phyloP scores from a whole-genome alignment of 2,329 filamentous ascomycete genomes.

The Aspergillus texensis region DNA sequence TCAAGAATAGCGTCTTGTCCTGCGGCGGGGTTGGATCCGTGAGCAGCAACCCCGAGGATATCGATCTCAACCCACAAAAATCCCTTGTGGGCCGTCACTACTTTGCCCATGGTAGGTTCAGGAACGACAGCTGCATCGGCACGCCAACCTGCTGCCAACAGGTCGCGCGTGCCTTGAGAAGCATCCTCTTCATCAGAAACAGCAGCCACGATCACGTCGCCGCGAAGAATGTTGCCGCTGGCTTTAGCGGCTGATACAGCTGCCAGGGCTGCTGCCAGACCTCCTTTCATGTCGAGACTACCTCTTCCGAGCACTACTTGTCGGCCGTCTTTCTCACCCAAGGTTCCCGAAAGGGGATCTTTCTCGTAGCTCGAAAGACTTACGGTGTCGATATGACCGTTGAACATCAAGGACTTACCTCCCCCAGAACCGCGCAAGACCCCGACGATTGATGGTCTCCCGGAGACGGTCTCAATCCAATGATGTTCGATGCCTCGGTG shows the following conservation, averaged over 20 bases:
- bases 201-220: constrained; percentile 57
- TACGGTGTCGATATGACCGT: constrained; percentile 59
- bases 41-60: constrained; percentile 38
- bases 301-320: constrained; percentile 50
- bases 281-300: constrained; percentile 56
- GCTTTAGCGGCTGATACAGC: constrained; percentile 45
- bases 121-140: constrained; percentile 56
- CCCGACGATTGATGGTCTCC: constrained; percentile 56
- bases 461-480: constrained; percentile 50
- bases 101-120: constrained; percentile 50
- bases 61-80: constrained; percentile 46
- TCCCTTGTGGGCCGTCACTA: constrained; percentile 54
- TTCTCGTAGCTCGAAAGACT: constrained; percentile 51
- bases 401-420: constrained; percentile 55
- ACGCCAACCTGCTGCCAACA: constrained; percentile 56
- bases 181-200: constrained; percentile 58
- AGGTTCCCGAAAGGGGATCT: constrained; percentile 48
- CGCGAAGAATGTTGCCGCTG: constrained; percentile 35
- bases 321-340: constrained; percentile 38
- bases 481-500: constrained; percentile 56
- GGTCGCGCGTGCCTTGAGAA: constrained; percentile 55
- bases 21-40: constrained; percentile 41
- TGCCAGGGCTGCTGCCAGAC: constrained; percentile 52
- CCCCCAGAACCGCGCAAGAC: constrained; percentile 51
- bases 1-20: constrained; percentile 56